phyloP scores from a whole-genome alignment of 441 rosid genomes.

The Erodium moschatum region DNA sequence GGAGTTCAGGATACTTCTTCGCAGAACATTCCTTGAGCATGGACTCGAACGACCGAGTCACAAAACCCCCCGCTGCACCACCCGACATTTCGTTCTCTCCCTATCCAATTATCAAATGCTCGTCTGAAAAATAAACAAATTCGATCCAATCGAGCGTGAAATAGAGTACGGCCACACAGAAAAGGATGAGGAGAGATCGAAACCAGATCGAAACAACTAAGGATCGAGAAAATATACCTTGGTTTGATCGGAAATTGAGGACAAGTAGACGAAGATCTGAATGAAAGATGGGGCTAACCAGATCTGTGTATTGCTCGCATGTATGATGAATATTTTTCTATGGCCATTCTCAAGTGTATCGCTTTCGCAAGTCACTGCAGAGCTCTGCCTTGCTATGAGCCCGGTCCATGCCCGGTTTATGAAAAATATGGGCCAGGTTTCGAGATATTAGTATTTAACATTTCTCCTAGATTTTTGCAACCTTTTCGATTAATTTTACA shows the following conservation, averaged over 20 bases:
- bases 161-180: not conserved
- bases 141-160: not conserved
- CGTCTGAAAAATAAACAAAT: not conserved
- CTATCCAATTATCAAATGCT: not conserved
- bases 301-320: not conserved
- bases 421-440: too few relatives aligned
- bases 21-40: conserved; percentile 87
- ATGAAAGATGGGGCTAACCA: not conserved
- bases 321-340: too few relatives aligned
- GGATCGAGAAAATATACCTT: not conserved
- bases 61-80: conserved; percentile 84
- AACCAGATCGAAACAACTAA: not conserved
- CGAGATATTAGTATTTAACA: too few relatives aligned
- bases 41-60: conserved; percentile 85
- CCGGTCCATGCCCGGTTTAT: too few relatives aligned
- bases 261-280: not conserved
- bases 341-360: too few relatives aligned
- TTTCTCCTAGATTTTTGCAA: too few relatives aligned
- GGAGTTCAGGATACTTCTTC: conserved; percentile 82
- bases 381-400: too few relatives aligned
- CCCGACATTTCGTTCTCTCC: conserved; percentile 17
- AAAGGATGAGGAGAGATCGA: not conserved
- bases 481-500: too few relatives aligned
- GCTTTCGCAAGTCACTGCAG: too few relatives aligned
- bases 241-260: conserved; percentile 1